These are phyloP conservation scores for Amanita pallidorosea DNA, from an alignment of 768 basidiomycete species.

Conservation along the genomic window DNA sequence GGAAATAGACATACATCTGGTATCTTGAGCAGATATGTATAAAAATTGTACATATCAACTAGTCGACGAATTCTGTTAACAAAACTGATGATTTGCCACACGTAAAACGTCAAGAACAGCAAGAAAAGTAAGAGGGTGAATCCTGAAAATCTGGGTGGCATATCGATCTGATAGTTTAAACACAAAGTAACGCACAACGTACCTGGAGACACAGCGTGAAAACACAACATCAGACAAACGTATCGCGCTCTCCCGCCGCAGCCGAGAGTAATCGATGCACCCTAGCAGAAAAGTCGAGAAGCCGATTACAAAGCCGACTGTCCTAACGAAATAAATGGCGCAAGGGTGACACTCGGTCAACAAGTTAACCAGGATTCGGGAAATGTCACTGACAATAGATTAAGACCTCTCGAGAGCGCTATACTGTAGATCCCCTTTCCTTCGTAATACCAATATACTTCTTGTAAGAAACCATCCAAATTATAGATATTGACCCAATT, in stretches of 20 bases:
- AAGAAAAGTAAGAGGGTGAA: constrained; percentile 77
- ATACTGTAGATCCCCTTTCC: constrained; percentile 97
- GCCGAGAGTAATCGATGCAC: constrained; percentile 85
- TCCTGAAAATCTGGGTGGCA: constrained; percentile 58
- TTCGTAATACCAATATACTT: constrained; percentile 93
- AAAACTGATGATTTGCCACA: constrained; percentile 81
- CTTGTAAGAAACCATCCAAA: constrained; percentile 89
- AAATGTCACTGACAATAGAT: constrained; percentile 69
- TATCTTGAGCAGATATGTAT: constrained; percentile 85
- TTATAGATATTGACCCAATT: constrained; percentile 99
- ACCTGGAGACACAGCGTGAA: constrained; percentile 78
- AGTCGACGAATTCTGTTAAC: constrained; percentile 65
- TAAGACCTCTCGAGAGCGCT: constrained; percentile 80
- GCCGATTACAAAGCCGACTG: constrained; percentile 94
- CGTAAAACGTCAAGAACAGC: constrained; percentile 78
- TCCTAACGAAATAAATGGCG: constrained; percentile 40
- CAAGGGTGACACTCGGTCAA: constrained; percentile 3
- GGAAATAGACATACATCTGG: constrained; percentile 61
- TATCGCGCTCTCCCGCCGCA: constrained; percentile 56
- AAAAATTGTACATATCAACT: constrained; percentile 92
- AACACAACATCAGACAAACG: constrained; percentile 77
- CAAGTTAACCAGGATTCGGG: constrained; percentile 6
- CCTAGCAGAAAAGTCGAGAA: constrained; percentile 96
- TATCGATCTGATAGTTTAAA: constrained; percentile 1
- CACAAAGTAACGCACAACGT: constrained; percentile 14